These are phyloP conservation scores for Parathielavia appendiculata DNA, from an alignment of 495 filamentous ascomycete species.

Conservation along the genomic window DNA sequence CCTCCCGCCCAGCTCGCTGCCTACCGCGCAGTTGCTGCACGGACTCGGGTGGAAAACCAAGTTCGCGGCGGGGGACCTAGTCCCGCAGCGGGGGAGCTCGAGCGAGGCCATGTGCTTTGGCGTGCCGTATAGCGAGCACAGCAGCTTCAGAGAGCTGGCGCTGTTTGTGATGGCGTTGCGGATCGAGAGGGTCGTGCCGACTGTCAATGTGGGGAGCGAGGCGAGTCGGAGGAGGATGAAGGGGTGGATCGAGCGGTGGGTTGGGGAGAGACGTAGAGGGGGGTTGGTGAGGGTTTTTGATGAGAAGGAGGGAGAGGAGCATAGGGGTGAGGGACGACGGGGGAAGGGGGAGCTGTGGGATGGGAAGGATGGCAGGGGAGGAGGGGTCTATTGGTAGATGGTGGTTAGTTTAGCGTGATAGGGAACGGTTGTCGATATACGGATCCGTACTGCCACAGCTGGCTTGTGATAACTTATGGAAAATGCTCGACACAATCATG, in stretches of 20 bases:
- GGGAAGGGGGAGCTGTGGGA: slow-evolving; percentile 35
- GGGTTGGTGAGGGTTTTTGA: slow-evolving; percentile 59
- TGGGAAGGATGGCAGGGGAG: slow-evolving; percentile 39
- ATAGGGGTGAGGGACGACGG: slow-evolving; percentile 18
- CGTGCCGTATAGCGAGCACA: slow-evolving; percentile 94
- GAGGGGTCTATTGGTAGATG: slow-evolving; percentile 42
- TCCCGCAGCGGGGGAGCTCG: slow-evolving; percentile 73
- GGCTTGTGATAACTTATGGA: too few species aligned
- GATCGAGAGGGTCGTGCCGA: slow-evolving; percentile 86
- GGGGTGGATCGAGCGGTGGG: slow-evolving; percentile 84
- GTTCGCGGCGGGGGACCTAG: slow-evolving; percentile 61
- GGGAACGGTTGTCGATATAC: background rate
- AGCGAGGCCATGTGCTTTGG: slow-evolving; percentile 74
- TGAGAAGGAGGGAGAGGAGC: slow-evolving; percentile 24
- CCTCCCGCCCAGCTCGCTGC: slow-evolving; percentile 32
- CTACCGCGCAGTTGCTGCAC: slow-evolving; percentile 59
- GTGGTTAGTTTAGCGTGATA: background rate
- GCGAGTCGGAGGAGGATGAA: slow-evolving; percentile 72
- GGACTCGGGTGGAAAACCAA: slow-evolving; percentile 65
- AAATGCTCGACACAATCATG: background rate
- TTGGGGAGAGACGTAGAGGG: slow-evolving; percentile 73
- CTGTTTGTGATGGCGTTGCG: slow-evolving; percentile 85
- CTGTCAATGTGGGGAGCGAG: slow-evolving; percentile 79
- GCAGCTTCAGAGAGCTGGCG: slow-evolving; percentile 85
- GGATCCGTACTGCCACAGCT: too few species aligned